Evolutionary conservation across 1,284 basidiomycete species (phyloP).

Genomic region (Sutorius eximius): DNA sequence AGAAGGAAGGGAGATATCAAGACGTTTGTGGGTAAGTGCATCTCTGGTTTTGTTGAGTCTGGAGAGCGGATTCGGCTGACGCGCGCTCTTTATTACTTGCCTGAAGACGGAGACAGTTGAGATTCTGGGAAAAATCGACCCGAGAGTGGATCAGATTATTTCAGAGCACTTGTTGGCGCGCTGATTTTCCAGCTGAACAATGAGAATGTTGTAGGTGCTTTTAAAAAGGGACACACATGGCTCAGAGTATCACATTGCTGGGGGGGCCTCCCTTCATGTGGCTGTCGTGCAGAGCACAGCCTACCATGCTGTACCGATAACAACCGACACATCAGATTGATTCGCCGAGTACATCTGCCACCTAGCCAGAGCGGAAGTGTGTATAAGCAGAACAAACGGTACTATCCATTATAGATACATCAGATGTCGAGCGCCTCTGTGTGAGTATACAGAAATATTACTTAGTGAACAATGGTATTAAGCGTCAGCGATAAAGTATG

Average conservation of each 20-base stretch:
- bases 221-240: neutral
- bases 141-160: constrained; percentile 29
- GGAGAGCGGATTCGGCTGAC: constrained; percentile 2
- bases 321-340: constrained; percentile 1
- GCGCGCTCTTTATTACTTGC: neutral
- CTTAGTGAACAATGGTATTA: constrained; percentile 9
- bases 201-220: neutral
- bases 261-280: neutral
- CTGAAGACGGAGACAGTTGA: constrained; percentile 27
- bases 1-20: constrained; percentile 29
- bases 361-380: constrained; percentile 2
- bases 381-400: neutral
- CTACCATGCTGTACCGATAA: neutral
- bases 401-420: constrained; percentile 29
- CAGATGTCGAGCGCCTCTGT: constrained; percentile 2
- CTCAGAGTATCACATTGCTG: neutral
- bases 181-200: constrained; percentile 7
- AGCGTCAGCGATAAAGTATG: constrained; percentile 19
- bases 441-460: neutral
- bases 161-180: constrained; percentile 20
- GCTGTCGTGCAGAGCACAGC: neutral
- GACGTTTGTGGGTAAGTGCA: constrained; percentile 29
- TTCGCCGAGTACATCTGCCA: constrained; percentile 4
- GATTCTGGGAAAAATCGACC: constrained; percentile 25
- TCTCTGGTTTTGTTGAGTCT: neutral